Base-by-base conservation (phyloP, 2,329 filamentous ascomycete species). In the Paracoccidioides lutzii region DNA sequence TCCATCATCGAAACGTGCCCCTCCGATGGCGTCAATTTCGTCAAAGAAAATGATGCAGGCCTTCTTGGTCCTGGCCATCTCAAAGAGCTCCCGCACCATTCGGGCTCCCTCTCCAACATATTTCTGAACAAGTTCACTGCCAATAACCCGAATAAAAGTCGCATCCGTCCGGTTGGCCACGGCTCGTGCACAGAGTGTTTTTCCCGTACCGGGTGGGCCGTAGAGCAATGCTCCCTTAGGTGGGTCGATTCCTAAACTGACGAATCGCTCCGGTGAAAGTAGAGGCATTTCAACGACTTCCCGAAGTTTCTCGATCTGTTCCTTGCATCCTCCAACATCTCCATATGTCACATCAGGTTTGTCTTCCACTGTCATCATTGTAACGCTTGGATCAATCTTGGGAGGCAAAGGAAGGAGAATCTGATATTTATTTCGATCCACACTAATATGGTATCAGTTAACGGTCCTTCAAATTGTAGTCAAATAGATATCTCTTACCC, bases 311-410 rank as follows among this genome's bases (percentile, higher is more conserved):
- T 98, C 93, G 43, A 98, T 95, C 75, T 98, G 93, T 74, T 98
- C 93, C 75, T 98, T 98, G 81, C 90, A 97, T 56, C 93, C 93
- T 74, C 93, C 93, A 43, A 98, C 91, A 76, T 98, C 93, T 64
- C 93, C 93, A 66, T 98, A 98, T 60, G 93, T 98, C 59, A 98
- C 93, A 71, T 98, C 93, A 14, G 93, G 93, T 79, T 98, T 98
- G 76, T 98, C 93, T 77, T 98, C 93, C 61, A 98, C 93, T 52
- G 93, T 97, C 93, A 98, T 98, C 93, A 98, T 98, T 42, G 93
- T 98, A 63, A 98, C 93, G 64, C 88, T 95, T 54, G 93, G 91
- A 68, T 98, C 93, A 76, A 98, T 98, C 80, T 97, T 98, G 40
- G 93, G 93, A 45, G 93, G 93, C 55, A 98, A 77, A 40, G 93